Percentiles rank a stretch among this genome's conserved stretches.
phyloP scores from a whole-genome alignment of 192 early-diverging fungal genomes.

The Tieghemiomyces parasiticus region DNA sequence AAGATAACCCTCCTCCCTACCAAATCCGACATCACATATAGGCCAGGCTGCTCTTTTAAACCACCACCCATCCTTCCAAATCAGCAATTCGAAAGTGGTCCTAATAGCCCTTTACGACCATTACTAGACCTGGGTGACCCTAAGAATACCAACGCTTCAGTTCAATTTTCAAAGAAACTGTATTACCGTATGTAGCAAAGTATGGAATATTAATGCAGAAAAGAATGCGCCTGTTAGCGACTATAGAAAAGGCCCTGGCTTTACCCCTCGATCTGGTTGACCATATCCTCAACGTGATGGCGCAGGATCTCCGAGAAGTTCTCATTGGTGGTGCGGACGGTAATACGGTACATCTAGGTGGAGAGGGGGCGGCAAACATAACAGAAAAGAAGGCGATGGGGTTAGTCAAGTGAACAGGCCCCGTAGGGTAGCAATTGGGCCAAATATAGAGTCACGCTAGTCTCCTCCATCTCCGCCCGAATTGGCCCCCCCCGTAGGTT shows the following conservation, averaged over 20 bases:
- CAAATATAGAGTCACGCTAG: neutral
- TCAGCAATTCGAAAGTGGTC: no score
- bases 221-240: neutral
- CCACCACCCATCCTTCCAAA: no score
- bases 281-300: conserved; percentile 21
- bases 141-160: no score
- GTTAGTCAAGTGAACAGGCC: conserved; percentile 5
- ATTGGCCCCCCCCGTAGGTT: neutral
- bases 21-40: no score
- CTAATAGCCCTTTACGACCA: no score
- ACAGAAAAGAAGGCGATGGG: neutral
- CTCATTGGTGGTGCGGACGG: conserved; percentile 78
- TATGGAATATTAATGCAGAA: neutral
- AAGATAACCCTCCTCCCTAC: no score
- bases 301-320: conserved; percentile 38
- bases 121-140: no score
- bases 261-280: neutral
- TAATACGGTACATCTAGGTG: conserved; percentile 72
- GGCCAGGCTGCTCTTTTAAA: no score
- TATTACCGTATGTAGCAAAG: no score
- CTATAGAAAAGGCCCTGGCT: no score
- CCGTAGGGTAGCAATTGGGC: neutral
- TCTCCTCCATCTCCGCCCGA: neutral
- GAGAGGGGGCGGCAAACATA: neutral
- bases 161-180: no score